These are phyloP conservation scores for Lathyrus aphaca DNA, from an alignment of 306 rosid genomes.

Conservation along the genomic window DNA sequence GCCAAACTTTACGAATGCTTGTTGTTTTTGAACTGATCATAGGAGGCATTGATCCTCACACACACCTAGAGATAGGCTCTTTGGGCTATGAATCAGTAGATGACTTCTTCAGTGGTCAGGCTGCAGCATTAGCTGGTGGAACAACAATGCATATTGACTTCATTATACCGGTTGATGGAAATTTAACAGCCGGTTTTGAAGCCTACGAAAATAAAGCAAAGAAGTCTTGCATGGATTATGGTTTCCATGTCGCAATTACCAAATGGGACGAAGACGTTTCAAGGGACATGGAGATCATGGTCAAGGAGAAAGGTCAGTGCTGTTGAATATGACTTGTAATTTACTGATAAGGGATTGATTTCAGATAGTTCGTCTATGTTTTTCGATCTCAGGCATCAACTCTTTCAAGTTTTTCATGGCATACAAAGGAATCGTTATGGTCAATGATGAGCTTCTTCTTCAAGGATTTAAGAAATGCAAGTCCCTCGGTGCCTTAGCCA, in stretches of 20 bases:
- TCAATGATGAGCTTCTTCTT: conserved; percentile 82
- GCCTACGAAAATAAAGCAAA: conserved; percentile 74
- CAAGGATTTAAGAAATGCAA: conserved; percentile 84
- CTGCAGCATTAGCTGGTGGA: conserved; percentile 97
- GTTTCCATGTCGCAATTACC: conserved; percentile 92
- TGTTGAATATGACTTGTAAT: neutral
- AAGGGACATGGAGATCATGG: conserved; percentile 82
- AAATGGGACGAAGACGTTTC: conserved; percentile 82
- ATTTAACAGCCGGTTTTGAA: conserved; percentile 74
- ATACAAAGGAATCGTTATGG: conserved; percentile 81
- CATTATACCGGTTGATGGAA: conserved; percentile 71
- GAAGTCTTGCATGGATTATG: conserved; percentile 89
- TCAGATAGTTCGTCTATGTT: conserved; percentile 23
- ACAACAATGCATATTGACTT: conserved; percentile 96
- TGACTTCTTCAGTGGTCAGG: conserved; percentile 94
- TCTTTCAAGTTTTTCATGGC: conserved; percentile 97
- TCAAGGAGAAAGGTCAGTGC: conserved; percentile 73
- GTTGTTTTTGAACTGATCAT: conserved; percentile 36
- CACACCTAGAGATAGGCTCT: conserved; percentile 69
- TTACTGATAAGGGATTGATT: conserved; percentile 11
- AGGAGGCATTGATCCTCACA: conserved; percentile 98
- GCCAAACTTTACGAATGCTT: conserved; percentile 7
- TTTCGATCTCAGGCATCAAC: conserved; percentile 67
- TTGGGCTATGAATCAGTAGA: conserved; percentile 60
- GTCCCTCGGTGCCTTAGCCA: conserved; percentile 94